Evolutionary conservation across 2,329 filamentous ascomycete species (phyloP).

Genomic region (Hawksworthiomyces lignivorus): DNA sequence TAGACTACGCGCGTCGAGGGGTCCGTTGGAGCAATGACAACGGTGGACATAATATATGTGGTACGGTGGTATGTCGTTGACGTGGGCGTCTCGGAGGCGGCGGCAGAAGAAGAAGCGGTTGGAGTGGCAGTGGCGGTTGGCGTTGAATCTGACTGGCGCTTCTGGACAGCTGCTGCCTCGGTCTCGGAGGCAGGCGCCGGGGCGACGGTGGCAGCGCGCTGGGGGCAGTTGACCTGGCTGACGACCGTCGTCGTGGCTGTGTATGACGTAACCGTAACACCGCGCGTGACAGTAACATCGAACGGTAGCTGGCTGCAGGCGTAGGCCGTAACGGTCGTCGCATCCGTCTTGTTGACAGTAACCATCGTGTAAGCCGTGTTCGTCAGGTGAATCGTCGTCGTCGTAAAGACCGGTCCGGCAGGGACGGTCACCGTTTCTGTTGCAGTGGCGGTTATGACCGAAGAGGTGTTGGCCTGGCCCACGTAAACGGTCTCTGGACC

Average conservation of each 20-base stretch:
- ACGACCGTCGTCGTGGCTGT: slow-evolving; percentile 2
- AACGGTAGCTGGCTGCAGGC: slow-evolving; percentile 10
- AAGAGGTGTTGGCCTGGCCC: not conserved
- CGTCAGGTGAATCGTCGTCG: slow-evolving; percentile 23
- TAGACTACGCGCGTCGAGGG: slow-evolving; percentile 5
- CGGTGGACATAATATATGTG: slow-evolving; percentile 2
- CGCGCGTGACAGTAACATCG: slow-evolving; percentile 4
- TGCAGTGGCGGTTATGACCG: not conserved
- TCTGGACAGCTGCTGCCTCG: not conserved
- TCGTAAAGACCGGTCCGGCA: slow-evolving; percentile 18
- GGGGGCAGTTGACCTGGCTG: not conserved
- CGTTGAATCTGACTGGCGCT: not conserved
- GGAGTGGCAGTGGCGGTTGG: not conserved
- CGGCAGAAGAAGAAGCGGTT: not conserved
- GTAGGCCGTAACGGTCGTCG: slow-evolving; percentile 3
- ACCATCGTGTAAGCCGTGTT: slow-evolving; percentile 17
- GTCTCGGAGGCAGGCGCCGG: not conserved
- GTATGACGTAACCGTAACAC: slow-evolving; percentile 1
- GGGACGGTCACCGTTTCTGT: not conserved
- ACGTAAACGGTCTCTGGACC: not conserved
- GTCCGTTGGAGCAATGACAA: not conserved
- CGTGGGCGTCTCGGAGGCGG: not conserved
- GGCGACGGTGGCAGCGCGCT: not conserved
- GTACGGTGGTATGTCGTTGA: slow-evolving; percentile 5
- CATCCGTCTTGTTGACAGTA: slow-evolving; percentile 3